phyloP scores from a whole-genome alignment of 2,329 filamentous ascomycete species.

The Leptographium radiaticola region DNA sequence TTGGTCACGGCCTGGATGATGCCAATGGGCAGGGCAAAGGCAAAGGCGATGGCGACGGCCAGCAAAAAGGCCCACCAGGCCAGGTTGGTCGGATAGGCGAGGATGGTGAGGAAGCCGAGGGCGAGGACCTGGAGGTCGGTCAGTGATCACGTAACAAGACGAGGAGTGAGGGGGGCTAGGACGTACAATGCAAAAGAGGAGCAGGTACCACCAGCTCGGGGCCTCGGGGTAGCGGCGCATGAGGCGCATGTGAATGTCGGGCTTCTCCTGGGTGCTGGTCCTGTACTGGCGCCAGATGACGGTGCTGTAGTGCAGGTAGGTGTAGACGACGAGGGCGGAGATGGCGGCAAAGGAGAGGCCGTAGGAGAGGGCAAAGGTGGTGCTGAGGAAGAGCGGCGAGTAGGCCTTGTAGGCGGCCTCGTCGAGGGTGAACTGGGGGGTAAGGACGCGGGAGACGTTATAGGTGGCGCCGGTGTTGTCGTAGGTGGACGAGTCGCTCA shows the following conservation, averaged over 20 bases:
- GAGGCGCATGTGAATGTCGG: constrained; percentile 51
- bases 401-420: constrained; percentile 51
- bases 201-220: constrained; percentile 51
- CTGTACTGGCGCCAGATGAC: constrained; percentile 52
- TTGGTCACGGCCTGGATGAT: constrained; percentile 60
- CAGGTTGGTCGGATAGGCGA: constrained; percentile 53
- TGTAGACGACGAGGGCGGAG: constrained; percentile 55
- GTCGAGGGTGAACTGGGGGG: constrained; percentile 47
- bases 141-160: constrained; percentile 5
- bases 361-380: constrained; percentile 57
- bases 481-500: constrained; percentile 57
- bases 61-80: constrained; percentile 62
- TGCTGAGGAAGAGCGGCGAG: constrained; percentile 57
- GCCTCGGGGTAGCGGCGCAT: constrained; percentile 52
- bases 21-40: constrained; percentile 53
- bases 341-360: constrained; percentile 63
- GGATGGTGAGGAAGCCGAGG: constrained; percentile 39
- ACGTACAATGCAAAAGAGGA: constrained; percentile 40
- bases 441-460: constrained; percentile 51
- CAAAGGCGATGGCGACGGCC: constrained; percentile 48
- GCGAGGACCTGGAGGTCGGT: constrained; percentile 31
- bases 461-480: constrained; percentile 56
- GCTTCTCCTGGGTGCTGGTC: constrained; percentile 44
- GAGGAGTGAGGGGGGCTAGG: not conserved
- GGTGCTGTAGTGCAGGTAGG: constrained; percentile 51